phyloP scores from a whole-genome alignment of 768 basidiomycete genomes.

The Hemileccinum rubropunctum region DNA sequence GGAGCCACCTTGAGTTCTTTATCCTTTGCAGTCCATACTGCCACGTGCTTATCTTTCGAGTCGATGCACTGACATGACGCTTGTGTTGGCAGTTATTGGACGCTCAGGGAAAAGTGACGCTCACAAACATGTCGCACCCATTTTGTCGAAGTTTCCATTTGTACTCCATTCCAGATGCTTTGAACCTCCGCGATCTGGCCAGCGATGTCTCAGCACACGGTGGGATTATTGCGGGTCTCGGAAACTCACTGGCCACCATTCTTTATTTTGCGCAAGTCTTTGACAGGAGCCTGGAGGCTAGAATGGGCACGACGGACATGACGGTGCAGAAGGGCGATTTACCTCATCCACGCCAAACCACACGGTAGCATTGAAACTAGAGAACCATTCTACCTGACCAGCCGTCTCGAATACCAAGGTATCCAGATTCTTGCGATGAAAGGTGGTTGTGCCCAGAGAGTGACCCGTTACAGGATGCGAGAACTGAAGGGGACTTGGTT shows the following conservation, averaged over 20 bases:
- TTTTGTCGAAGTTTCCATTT: slow-evolving; percentile 54
- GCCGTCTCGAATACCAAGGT: slow-evolving; percentile 49
- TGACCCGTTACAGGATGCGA: slow-evolving; percentile 45
- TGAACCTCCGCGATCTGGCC: slow-evolving; percentile 53
- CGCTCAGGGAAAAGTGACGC: slow-evolving; percentile 15
- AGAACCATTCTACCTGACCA: slow-evolving; percentile 53
- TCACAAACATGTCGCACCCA: slow-evolving; percentile 44
- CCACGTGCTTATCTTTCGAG: slow-evolving; percentile 45
- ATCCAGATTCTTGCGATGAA: slow-evolving; percentile 44
- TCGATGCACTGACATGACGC: slow-evolving; percentile 45
- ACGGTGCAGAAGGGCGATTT: background rate
- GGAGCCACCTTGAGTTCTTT: slow-evolving; percentile 40
- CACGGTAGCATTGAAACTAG: slow-evolving; percentile 41
- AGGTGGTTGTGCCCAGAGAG: slow-evolving; percentile 42
- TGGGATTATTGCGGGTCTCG: background rate
- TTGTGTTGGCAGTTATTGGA: background rate
- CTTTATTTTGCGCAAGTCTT: slow-evolving; percentile 49
- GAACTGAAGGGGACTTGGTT: slow-evolving; percentile 30
- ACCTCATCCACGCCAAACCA: slow-evolving; percentile 51
- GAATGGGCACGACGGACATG: background rate
- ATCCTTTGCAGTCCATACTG: slow-evolving; percentile 43
- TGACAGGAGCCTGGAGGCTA: slow-evolving; percentile 35
- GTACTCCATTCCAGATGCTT: slow-evolving; percentile 46
- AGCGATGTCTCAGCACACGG: slow-evolving; percentile 1
- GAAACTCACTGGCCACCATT: slow-evolving; percentile 48